Evolutionary conservation across 2,329 filamentous ascomycete genomes (phyloP).

Genomic region (Zelopaecilomyces penicillatus): DNA sequence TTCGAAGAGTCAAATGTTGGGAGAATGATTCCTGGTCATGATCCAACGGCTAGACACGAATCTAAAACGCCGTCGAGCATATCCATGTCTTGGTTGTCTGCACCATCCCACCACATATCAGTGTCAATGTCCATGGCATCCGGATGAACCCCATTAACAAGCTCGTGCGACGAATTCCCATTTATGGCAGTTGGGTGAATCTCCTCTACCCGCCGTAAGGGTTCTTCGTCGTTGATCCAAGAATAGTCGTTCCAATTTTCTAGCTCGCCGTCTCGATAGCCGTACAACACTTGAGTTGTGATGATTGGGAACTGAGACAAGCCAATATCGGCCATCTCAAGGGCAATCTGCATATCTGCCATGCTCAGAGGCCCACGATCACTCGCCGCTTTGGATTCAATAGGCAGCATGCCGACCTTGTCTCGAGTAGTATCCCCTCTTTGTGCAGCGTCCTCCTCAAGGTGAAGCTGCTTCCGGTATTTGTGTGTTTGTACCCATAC

Average conservation of each 20-base stretch:
- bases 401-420: conserved; percentile 67
- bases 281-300: conserved; percentile 58
- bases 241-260: conserved; percentile 58
- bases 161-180: conserved; percentile 25
- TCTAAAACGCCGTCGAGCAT: conserved; percentile 50
- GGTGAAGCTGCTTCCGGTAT: conserved; percentile 65
- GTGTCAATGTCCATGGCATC: conserved; percentile 54
- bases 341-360: conserved; percentile 66
- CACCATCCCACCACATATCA: conserved; percentile 56
- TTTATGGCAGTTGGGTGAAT: conserved; percentile 25
- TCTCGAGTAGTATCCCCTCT: conserved; percentile 69
- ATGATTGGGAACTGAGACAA: conserved; percentile 72
- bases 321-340: conserved; percentile 68
- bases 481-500: conserved; percentile 71
- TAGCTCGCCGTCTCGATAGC: conserved; percentile 68
- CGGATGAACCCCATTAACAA: conserved; percentile 38
- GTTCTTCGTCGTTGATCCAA: conserved; percentile 35
- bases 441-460: conserved; percentile 65
- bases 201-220: conserved; percentile 16
- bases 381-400: conserved; percentile 69
- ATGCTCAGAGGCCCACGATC: conserved; percentile 66
- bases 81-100: conserved; percentile 41
- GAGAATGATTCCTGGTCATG: conserved; percentile 11
- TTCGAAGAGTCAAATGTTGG: background rate
- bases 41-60: conserved; percentile 43